phyloP scores from a whole-genome alignment of 2,329 filamentous ascomycete genomes.

The Fusarium luffae region DNA sequence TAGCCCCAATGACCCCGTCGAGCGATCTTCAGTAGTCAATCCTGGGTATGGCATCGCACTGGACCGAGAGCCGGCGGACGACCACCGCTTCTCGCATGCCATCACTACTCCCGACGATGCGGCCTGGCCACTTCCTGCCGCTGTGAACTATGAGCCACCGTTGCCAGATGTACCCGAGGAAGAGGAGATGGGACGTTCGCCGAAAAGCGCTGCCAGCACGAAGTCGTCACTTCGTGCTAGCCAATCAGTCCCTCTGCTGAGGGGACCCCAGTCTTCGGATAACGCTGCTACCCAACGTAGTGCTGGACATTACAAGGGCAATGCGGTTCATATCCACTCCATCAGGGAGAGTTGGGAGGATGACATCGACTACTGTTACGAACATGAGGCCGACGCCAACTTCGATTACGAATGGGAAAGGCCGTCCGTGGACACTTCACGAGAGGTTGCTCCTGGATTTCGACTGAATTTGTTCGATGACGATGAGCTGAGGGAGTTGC shows the following conservation, averaged over 20 bases:
- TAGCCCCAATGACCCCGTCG: constrained; percentile 42
- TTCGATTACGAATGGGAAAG: constrained; percentile 75
- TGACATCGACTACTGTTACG: constrained; percentile 77
- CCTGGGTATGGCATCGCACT: constrained; percentile 13
- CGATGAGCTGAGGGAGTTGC: constrained; percentile 41
- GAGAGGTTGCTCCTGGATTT: constrained; percentile 39
- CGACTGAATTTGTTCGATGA: constrained; percentile 40
- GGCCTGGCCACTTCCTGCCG: constrained; percentile 55
- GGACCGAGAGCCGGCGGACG: constrained; percentile 29
- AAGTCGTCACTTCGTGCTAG: constrained; percentile 65
- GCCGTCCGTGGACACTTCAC: constrained; percentile 60
- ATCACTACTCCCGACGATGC: constrained; percentile 56
- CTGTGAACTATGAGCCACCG: constrained; percentile 53
- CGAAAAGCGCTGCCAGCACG: constrained; percentile 59
- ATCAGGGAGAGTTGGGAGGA: constrained; percentile 70
- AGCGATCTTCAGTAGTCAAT: constrained; percentile 32
- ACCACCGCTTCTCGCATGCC: constrained; percentile 51
- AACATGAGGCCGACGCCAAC: constrained; percentile 73
- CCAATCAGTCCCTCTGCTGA: constrained; percentile 65
- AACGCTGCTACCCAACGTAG: constrained; percentile 51
- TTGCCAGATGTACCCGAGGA: constrained; percentile 72
- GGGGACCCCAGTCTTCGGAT: constrained; percentile 59
- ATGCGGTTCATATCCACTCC: constrained; percentile 45
- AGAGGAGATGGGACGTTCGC: constrained; percentile 62
- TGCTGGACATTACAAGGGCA: constrained; percentile 25